phyloP scores from a whole-genome alignment of 176 grass and related monocot genomes.

The Neostapfia colusana region DNA sequence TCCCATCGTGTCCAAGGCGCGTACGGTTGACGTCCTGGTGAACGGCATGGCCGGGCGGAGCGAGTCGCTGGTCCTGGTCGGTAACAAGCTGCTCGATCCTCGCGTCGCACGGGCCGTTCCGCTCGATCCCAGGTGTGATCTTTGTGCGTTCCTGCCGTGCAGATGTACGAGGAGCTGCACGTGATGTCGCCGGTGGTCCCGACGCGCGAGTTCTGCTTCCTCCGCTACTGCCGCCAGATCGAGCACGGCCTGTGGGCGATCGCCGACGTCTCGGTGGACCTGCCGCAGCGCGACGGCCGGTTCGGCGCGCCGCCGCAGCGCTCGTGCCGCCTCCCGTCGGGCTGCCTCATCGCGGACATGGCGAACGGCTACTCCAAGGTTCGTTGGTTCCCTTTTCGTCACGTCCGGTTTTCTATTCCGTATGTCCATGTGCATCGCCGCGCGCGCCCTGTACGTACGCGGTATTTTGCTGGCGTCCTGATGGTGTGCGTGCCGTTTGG shows the following conservation, averaged over 20 bases:
- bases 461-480: not conserved
- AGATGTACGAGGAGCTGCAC: constrained; percentile 94
- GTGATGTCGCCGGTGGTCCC: constrained; percentile 78
- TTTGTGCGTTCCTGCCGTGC: not conserved
- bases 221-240: constrained; percentile 83
- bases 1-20: constrained; percentile 64
- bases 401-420: no score
- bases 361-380: constrained; percentile 81
- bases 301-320: constrained; percentile 44
- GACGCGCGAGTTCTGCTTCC: constrained; percentile 81
- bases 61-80: constrained; percentile 71
- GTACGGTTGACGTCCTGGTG: constrained; percentile 74
- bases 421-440: not conserved
- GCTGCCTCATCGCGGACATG: constrained; percentile 82
- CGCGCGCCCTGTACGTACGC: not conserved
- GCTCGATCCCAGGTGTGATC: not conserved
- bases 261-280: constrained; percentile 81
- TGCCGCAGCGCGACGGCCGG: constrained; percentile 42
- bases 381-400: not conserved
- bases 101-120: no score
- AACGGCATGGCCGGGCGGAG: constrained; percentile 68
- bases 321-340: constrained; percentile 67
- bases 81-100: not conserved
- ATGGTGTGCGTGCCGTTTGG: not conserved
- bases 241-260: constrained; percentile 82